Base-by-base conservation (phyloP, 441 rosid genomes). In the Brassica hybrid region DNA sequence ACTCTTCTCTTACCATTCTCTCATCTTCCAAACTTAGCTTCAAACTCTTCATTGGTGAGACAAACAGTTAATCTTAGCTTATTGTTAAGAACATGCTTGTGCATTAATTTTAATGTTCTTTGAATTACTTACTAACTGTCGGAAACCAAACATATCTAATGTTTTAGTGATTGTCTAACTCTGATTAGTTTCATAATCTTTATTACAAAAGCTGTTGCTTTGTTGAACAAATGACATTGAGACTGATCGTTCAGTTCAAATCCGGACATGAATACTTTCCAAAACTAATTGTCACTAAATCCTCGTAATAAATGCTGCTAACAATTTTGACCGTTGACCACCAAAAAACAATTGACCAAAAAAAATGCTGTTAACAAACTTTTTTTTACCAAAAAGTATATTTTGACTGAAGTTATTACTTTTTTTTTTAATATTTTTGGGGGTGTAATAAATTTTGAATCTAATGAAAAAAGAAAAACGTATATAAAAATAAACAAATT, bases 41-140 rank as follows among this genome's bases (percentile, higher is more conserved):
- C 62, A 56, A 57, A 71, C 69, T 67, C 74, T 54, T 54, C 41
- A 68, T 79, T 78, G 59, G 50, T 61, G 77, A 79, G 71, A 62
- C 75, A 73, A 48, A 60, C 76, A 78, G 64, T 50, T 73, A 5
- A 61, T 68, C 5, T 34, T 63, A 73, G 65, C 70, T 36, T 62
- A 34, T 25, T 36, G 25, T 18, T 56, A 74, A 73, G 78, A 68
- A 54, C 52, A 67, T 67, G 74, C 11, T 63, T 62, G 78, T 79
- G 56, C 12, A 62, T 73, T 79, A 23, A 41, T 67, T 56, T 78
- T 67, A 48, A 59, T 38, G 27, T 54, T 67, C 48, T 50, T 12
- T 72, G 45, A 66, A 45, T 71, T 58, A 61, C 0, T 58, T 67
- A 36, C 12, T 14, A 19, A 59, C 12, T 70, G 16, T 54, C 6